These are phyloP conservation scores for Naganishia friedmannii DNA, from an alignment of 768 basidiomycete species.

Conservation along the genomic window DNA sequence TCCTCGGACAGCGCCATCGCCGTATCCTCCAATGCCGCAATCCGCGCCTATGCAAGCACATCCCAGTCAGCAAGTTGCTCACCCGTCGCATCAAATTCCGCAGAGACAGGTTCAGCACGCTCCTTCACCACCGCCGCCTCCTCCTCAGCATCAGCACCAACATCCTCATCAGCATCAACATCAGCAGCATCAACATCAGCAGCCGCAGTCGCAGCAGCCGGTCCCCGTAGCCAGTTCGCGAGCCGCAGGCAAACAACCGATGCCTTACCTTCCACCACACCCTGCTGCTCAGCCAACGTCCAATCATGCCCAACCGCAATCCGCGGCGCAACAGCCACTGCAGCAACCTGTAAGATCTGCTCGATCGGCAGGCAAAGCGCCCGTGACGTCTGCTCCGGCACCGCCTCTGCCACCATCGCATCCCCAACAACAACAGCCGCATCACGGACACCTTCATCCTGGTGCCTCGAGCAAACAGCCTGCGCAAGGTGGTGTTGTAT, in stretches of 20 bases:
- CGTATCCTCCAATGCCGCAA: conserved; percentile 37
- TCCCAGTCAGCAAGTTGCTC: conserved; percentile 45
- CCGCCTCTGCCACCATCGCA: conserved; percentile 6
- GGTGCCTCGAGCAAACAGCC: conserved; percentile 28
- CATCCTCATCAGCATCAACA: background rate
- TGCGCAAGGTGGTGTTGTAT: background rate
- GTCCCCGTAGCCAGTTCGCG: conserved; percentile 59
- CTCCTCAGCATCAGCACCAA: conserved; percentile 33
- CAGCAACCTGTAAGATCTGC: conserved; percentile 48
- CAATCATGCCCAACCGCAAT: conserved; percentile 24
- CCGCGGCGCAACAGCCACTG: conserved; percentile 22
- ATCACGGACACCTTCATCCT: conserved; percentile 49
- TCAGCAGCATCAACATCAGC: conserved; percentile 36
- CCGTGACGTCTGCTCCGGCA: conserved; percentile 41
- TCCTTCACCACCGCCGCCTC: conserved; percentile 28
- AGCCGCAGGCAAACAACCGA: conserved; percentile 88
- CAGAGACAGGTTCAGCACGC: background rate
- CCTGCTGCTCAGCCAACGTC: conserved; percentile 34
- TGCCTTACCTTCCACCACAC: conserved; percentile 61
- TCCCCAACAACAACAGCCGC: conserved; percentile 39
- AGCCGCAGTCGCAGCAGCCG: conserved; percentile 56
- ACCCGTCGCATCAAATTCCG: conserved; percentile 26
- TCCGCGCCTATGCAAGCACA: conserved; percentile 42
- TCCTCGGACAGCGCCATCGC: conserved; percentile 32
- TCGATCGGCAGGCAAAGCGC: conserved; percentile 53